Percentiles rank a stretch among this genome's conserved stretches.
phyloP scores from a whole-genome alignment of 768 basidiomycete genomes.

The Asterophora lycoperdoides region DNA sequence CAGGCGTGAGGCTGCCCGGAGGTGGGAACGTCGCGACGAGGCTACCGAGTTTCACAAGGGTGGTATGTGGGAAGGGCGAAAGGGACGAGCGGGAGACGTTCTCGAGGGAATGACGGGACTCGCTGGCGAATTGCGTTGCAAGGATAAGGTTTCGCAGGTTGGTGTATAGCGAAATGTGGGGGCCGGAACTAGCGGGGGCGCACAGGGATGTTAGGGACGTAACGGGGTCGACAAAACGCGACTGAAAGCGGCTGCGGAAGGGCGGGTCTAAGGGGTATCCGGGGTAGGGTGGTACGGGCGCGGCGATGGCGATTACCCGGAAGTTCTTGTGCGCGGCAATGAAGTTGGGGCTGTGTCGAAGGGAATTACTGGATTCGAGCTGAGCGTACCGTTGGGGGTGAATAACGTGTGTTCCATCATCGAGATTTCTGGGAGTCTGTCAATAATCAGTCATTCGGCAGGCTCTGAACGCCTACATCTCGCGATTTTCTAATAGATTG shows the following conservation, averaged over 20 bases:
- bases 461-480: conserved; percentile 41
- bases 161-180: conserved; percentile 28
- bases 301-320: conserved; percentile 64
- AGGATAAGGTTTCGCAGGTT: conserved; percentile 55
- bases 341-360: conserved; percentile 40
- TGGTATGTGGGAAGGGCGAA: conserved; percentile 63
- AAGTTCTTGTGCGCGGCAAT: conserved; percentile 66
- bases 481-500: conserved; percentile 67
- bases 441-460: background rate
- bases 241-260: conserved; percentile 66
- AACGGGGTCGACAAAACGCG: conserved; percentile 60
- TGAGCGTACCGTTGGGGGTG: conserved; percentile 57
- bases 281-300: conserved; percentile 64
- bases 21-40: conserved; percentile 49
- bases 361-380: conserved; percentile 33
- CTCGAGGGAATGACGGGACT: conserved; percentile 51
- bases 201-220: conserved; percentile 42
- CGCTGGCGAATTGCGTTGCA: conserved; percentile 59
- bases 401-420: conserved; percentile 67
- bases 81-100: conserved; percentile 48
- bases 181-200: conserved; percentile 7
- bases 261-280: conserved; percentile 66
- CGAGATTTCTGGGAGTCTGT: conserved; percentile 46
- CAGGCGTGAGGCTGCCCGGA: conserved; percentile 34
- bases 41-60: conserved; percentile 45